Base-by-base conservation (phyloP, 345 rosid species). In the Eucalyptus paniculata region DNA sequence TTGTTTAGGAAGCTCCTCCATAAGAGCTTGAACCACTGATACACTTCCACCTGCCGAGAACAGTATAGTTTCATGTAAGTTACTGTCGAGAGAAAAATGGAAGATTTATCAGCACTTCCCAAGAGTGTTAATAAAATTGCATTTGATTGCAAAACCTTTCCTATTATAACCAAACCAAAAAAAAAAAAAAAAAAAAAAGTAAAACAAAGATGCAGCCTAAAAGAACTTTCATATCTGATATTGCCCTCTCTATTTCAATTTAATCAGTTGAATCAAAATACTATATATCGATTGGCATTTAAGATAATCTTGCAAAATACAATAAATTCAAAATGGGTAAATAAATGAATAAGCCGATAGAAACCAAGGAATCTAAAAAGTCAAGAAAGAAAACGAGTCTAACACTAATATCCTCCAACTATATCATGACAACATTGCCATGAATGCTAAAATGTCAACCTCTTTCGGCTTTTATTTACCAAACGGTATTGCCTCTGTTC, bases 1-100 rank as follows among this genome's bases (percentile, higher is more conserved):
- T 92, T 97, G 98, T 42, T 93, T 93, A 8, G 98, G 99, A 89
- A 96, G 92, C 94, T 96, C 98, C 91, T 95, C 99, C 87, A 97
- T 54, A 45, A 96, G 97, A 67, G 96, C 95, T 87, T 97, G 97
- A 58, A 95, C 97, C 24, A 92, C 94, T n/a, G 98, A 95, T 30
- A 96, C 91, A 88, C 91, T 92, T 67, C 97, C 96, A 88, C 96
- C 98, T 96, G 90, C 81, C 26, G 37, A 87, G 47, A 87, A 54
- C 88, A 54, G 53, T n/a, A 50, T 50, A 7, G 60, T 5, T 50
- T 45, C 18, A 12, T 6, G 21, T 19, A 51, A 65, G 16, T 49
- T 47, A 62, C 56, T 8, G 6, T 58, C 19, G 32, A 28, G 24
- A 24, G 54, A 87, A 87, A 37, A 87, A 77, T 2, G 47, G 28